Percentiles rank a stretch among this genome's conserved stretches.
phyloP scores from a whole-genome alignment of 148 eudicot species.

The Rhododendron simsii region DNA sequence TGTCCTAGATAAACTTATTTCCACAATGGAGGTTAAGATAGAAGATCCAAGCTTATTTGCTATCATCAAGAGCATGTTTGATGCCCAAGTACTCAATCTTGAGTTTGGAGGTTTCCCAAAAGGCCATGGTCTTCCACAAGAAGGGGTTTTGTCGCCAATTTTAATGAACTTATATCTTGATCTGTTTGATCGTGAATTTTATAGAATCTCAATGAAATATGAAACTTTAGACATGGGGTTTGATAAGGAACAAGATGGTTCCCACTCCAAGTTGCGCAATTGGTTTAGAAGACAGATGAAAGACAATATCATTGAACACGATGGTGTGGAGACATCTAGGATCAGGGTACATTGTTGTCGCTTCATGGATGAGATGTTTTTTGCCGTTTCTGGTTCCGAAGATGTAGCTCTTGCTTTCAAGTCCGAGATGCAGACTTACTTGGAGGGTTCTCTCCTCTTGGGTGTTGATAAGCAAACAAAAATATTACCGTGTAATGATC shows the following conservation, averaged over 20 bases:
- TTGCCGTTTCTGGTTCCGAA: slow-evolving; percentile 68
- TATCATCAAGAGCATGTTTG: slow-evolving; percentile 57
- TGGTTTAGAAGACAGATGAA: slow-evolving; percentile 87
- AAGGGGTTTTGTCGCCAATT: slow-evolving; percentile 76
- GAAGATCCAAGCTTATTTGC: slow-evolving; percentile 50
- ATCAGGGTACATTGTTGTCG: slow-evolving; percentile 72
- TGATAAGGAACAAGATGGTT: slow-evolving; percentile 25
- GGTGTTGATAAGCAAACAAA: slow-evolving; percentile 37
- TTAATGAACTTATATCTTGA: slow-evolving; percentile 83
- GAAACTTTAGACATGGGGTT: slow-evolving; percentile 44
- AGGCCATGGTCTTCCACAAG: slow-evolving; percentile 96
- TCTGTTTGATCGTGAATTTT: slow-evolving; percentile 65
- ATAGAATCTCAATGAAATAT: slow-evolving; percentile 65
- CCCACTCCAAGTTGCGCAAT: slow-evolving; percentile 64
- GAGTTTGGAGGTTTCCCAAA: slow-evolving; percentile 90
- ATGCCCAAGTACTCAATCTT: slow-evolving; percentile 60
- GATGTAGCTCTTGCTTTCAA: slow-evolving; percentile 55
- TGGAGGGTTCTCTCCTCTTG: slow-evolving; percentile 53
- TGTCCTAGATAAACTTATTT: slow-evolving; percentile 50
- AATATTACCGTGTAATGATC: slow-evolving; percentile 38
- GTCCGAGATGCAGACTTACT: slow-evolving; percentile 49
- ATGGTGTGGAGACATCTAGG: slow-evolving; percentile 16
- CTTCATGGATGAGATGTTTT: slow-evolving; percentile 83
- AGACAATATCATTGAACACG: slow-evolving; percentile 16
- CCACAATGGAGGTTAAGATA: slow-evolving; percentile 54